Evolutionary conservation across 129 eudicot species (phyloP).

Genomic region (Flaveria bidentis): DNA sequence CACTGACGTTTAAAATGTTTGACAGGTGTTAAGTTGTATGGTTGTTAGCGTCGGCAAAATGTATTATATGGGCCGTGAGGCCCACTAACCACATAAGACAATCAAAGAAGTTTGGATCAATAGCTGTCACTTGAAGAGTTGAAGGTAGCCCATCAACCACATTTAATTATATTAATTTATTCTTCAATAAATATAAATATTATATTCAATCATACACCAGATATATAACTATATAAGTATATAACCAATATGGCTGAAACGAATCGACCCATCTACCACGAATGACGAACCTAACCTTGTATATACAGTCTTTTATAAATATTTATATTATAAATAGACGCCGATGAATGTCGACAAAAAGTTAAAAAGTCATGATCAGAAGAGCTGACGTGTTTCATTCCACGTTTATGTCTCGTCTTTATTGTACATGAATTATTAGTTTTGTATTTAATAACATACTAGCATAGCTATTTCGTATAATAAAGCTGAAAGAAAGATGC

Average conservation of each 20-base stretch:
- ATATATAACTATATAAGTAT: not conserved
- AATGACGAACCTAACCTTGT: conserved; percentile 25
- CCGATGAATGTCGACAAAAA: too few relatives aligned
- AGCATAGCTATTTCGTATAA: too few relatives aligned
- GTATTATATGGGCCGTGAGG: conserved; percentile 27
- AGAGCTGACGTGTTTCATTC: too few relatives aligned
- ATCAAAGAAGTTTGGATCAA: not conserved
- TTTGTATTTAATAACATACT: too few relatives aligned
- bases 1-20: too few relatives aligned
- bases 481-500: too few relatives aligned
- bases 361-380: too few relatives aligned
- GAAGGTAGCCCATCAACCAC: conserved; percentile 13
- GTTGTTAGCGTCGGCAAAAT: not conserved
- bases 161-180: not conserved
- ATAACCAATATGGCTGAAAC: conserved; percentile 10
- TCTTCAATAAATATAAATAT: not conserved
- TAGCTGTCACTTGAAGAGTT: not conserved
- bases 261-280: not conserved
- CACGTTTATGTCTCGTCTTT: too few relatives aligned
- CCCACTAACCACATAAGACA: conserved; percentile 26
- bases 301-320: too few relatives aligned
- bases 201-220: conserved; percentile 17
- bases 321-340: too few relatives aligned
- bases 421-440: too few relatives aligned
- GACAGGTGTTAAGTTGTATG: too few relatives aligned